Percentiles rank a stretch among this genome's conserved stretches.
These are phyloP conservation scores for Termitomyces eurrhizus DNA, from an alignment of 768 basidiomycete genomes.

Conservation along the genomic window DNA sequence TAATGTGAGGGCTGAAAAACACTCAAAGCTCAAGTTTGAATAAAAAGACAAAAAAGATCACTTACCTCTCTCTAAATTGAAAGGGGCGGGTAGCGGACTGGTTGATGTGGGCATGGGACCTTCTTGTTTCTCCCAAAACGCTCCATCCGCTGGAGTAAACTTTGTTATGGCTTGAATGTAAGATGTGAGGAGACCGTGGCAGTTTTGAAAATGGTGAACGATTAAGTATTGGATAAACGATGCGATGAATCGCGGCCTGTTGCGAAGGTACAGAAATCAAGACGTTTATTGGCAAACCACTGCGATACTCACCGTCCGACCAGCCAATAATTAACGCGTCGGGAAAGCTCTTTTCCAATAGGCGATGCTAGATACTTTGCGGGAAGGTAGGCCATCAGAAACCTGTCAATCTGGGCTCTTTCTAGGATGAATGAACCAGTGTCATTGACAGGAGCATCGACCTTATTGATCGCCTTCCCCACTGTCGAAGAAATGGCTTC, in stretches of 20 bases:
- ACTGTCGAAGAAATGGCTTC: not conserved
- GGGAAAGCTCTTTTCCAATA: not conserved
- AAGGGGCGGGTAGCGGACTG: too few species aligned
- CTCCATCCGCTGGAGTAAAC: too few species aligned
- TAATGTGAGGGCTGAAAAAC: too few species aligned
- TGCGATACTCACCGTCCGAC: not conserved
- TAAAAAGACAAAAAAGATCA: too few species aligned
- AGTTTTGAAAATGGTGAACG: not conserved
- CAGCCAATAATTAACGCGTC: constrained; percentile 3
- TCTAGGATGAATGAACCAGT: not conserved
- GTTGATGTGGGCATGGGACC: too few species aligned
- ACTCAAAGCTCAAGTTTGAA: too few species aligned
- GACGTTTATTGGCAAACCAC: too few species aligned
- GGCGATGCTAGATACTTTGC: not conserved
- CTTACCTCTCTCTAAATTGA: too few species aligned
- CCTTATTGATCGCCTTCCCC: not conserved
- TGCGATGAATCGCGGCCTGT: too few species aligned
- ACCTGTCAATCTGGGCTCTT: not conserved
- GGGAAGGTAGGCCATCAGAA: not conserved
- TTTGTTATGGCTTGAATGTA: too few species aligned
- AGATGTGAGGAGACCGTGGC: not conserved
- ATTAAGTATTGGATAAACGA: not conserved
- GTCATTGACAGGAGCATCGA: not conserved
- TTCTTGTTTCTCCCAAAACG: too few species aligned
- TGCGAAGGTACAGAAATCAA: too few species aligned